Evolutionary conservation across 202 grass and related monocot genomes (phyloP).

Genomic region (Panicum hallii): DNA sequence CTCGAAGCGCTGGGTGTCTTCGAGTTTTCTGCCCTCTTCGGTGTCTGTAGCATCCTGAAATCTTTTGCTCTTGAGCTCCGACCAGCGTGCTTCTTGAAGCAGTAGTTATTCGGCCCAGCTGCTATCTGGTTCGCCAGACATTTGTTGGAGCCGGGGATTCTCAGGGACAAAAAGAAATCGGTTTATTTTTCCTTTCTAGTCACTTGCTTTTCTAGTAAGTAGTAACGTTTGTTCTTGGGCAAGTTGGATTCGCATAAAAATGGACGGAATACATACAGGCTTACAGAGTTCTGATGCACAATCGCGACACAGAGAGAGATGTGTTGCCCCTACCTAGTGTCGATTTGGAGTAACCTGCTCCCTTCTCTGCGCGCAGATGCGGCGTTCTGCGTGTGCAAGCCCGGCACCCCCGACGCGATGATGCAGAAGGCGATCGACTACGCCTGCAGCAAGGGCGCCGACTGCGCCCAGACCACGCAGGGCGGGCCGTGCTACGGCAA

Average conservation of each 20-base stretch:
- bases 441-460: slow-evolving; percentile 81
- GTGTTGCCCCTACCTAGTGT: too few relatives aligned
- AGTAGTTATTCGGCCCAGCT: too few relatives aligned
- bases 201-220: too few relatives aligned
- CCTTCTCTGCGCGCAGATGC: slow-evolving; percentile 44
- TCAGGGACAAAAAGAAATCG: too few relatives aligned
- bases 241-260: too few relatives aligned
- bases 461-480: slow-evolving; percentile 58
- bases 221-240: too few relatives aligned
- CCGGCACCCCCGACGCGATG: slow-evolving; percentile 26
- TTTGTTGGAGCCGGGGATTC: background rate
- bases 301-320: too few relatives aligned
- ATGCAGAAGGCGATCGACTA: slow-evolving; percentile 89
- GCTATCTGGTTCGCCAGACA: background rate
- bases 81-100: too few relatives aligned
- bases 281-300: too few relatives aligned
- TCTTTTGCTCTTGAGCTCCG: background rate
- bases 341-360: background rate
- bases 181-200: too few relatives aligned
- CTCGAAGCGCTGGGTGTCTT: background rate
- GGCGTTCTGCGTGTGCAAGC: slow-evolving; percentile 74
- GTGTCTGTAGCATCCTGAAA: background rate
- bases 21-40: background rate
- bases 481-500: slow-evolving; percentile 57
- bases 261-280: too few relatives aligned